Percentiles rank a stretch among this genome's conserved stretches.
phyloP scores from a whole-genome alignment of 345 rosid species.

The Streptanthus diversifolius region DNA sequence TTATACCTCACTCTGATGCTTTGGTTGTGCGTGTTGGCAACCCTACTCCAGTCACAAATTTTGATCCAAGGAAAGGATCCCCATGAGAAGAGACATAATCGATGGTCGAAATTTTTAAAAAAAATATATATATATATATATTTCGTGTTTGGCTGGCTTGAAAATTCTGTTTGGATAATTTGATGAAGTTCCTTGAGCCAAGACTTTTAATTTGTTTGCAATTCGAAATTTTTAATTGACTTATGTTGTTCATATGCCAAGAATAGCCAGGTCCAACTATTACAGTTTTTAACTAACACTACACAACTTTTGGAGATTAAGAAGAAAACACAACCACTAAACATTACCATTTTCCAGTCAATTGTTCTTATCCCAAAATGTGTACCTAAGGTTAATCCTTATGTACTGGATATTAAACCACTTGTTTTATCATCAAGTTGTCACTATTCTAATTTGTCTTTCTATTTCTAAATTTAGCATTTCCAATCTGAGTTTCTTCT shows the following conservation, averaged over 20 bases:
- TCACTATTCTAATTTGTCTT: background rate
- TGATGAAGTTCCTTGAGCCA: background rate
- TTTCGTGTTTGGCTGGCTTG: too few species aligned
- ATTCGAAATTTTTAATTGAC: too few species aligned
- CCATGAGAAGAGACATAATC: background rate
- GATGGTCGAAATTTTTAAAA: too few species aligned
- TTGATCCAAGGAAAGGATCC: background rate
- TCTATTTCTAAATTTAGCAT: conserved; percentile 15
- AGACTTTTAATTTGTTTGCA: too few species aligned
- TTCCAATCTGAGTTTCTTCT: background rate
- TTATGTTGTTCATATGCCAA: background rate
- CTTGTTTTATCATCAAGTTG: conserved; percentile 19
- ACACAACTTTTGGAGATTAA: conserved; percentile 6
- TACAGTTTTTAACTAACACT: conserved; percentile 8
- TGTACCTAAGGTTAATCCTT: conserved; percentile 12
- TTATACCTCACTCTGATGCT: background rate
- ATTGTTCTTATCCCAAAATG: conserved; percentile 14
- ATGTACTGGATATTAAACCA: conserved; percentile 11
- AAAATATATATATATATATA: too few species aligned
- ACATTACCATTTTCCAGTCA: background rate
- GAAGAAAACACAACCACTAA: conserved; percentile 18
- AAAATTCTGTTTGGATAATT: too few species aligned
- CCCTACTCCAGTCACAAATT: background rate
- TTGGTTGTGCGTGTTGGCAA: background rate
- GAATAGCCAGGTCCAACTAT: conserved; percentile 1